phyloP scores from a whole-genome alignment of 148 eudicot species.

The Hydrangea macrophylla region DNA sequence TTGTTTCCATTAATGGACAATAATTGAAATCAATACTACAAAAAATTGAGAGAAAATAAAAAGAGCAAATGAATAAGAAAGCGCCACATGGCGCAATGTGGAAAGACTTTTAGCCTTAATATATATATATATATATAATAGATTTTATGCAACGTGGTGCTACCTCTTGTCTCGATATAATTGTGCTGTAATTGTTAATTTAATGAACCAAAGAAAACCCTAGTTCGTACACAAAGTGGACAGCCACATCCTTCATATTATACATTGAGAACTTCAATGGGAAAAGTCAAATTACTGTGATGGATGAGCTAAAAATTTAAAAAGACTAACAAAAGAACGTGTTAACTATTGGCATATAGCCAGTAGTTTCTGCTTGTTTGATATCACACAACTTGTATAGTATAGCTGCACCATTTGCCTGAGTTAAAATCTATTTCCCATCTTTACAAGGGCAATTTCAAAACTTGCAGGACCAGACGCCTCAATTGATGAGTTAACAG shows the following conservation, averaged over 20 bases:
- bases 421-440: background rate
- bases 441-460: background rate
- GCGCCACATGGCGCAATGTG: too few species aligned
- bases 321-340: too few species aligned
- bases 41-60: too few species aligned
- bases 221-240: too few species aligned
- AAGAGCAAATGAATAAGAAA: too few species aligned
- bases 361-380: background rate
- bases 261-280: background rate
- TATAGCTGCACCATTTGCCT: background rate
- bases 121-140: too few species aligned
- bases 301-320: background rate
- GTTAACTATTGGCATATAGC: too few species aligned
- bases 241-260: too few species aligned
- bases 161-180: background rate
- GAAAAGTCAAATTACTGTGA: background rate
- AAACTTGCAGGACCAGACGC: constrained; percentile 59
- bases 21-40: too few species aligned
- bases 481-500: constrained; percentile 55
- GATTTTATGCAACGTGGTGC: background rate
- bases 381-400: background rate
- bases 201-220: too few species aligned
- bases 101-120: too few species aligned
- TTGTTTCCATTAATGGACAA: too few species aligned
- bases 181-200: background rate